Evolutionary conservation across 2,329 filamentous ascomycete genomes (phyloP).

Genomic region (Pseudogymnoascus sp.): DNA sequence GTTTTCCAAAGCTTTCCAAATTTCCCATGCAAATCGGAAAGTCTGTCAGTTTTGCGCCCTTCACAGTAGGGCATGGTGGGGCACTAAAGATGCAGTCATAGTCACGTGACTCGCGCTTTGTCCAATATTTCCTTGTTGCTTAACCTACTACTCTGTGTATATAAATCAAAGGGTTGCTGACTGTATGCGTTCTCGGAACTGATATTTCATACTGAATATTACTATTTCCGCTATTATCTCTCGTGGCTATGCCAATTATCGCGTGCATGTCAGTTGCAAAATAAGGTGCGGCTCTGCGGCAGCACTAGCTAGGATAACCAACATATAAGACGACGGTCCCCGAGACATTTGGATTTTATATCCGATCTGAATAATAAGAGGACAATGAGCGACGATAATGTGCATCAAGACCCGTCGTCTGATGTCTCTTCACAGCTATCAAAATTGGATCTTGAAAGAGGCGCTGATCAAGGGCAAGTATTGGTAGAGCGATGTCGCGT

Average conservation of each 20-base stretch:
- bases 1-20: background rate
- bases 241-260: background rate
- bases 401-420: background rate
- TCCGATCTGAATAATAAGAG: background rate
- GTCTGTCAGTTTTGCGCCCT: background rate
- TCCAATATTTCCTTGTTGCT: background rate
- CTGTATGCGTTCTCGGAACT: background rate
- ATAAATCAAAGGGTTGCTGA: background rate
- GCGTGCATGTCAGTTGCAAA: background rate
- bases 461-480: constrained; percentile 17
- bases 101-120: background rate
- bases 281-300: constrained; percentile 9
- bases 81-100: background rate
- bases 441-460: constrained; percentile 7
- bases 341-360: background rate
- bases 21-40: background rate
- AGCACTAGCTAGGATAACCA: constrained; percentile 2
- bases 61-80: background rate
- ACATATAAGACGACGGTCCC: background rate
- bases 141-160: background rate
- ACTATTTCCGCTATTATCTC: background rate
- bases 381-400: constrained; percentile 2
- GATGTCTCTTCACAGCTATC: background rate
- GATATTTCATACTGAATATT: background rate
- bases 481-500: constrained; percentile 27